phyloP scores from a whole-genome alignment of 78 protist genomes.

The Reticulomyxa filosa region DNA sequence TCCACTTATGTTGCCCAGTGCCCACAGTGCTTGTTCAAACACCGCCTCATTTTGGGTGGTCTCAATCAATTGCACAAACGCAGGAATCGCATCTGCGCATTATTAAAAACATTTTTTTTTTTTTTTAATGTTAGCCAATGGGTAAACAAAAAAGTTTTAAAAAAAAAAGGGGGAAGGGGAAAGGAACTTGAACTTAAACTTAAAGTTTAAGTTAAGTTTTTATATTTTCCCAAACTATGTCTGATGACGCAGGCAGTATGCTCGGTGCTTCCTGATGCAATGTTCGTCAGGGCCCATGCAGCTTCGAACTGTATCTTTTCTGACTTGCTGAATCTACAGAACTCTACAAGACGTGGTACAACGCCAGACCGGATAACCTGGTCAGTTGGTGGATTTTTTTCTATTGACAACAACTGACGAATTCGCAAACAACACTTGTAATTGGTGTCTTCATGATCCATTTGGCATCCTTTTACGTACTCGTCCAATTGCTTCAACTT shows the following conservation, averaged over 20 bases:
- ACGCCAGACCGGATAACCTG: conserved; percentile 61
- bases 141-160: too few species aligned
- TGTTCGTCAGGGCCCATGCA: conserved; percentile 95
- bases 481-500: background rate
- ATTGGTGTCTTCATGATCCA: too few species aligned
- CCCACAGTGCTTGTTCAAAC: conserved; percentile 91
- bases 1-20: conserved; percentile 95
- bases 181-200: too few species aligned
- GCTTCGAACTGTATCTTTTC: conserved; percentile 51
- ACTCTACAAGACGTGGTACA: conserved; percentile 68
- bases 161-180: too few species aligned
- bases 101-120: too few species aligned
- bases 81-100: conserved; percentile 78
- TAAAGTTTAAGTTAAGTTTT: too few species aligned
- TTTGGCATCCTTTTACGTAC: too few species aligned
- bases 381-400: conserved; percentile 73
- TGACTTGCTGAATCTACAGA: conserved; percentile 24
- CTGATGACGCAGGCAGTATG: conserved; percentile 59
- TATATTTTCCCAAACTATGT: too few species aligned
- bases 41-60: conserved; percentile 56
- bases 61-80: conserved; percentile 53
- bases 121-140: too few species aligned
- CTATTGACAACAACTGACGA: conserved; percentile 4
- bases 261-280: conserved; percentile 82
- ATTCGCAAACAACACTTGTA: too few species aligned